These are phyloP conservation scores for Calonectria pauciramosa DNA, from an alignment of 2,329 filamentous ascomycete species.

Conservation along the genomic window DNA sequence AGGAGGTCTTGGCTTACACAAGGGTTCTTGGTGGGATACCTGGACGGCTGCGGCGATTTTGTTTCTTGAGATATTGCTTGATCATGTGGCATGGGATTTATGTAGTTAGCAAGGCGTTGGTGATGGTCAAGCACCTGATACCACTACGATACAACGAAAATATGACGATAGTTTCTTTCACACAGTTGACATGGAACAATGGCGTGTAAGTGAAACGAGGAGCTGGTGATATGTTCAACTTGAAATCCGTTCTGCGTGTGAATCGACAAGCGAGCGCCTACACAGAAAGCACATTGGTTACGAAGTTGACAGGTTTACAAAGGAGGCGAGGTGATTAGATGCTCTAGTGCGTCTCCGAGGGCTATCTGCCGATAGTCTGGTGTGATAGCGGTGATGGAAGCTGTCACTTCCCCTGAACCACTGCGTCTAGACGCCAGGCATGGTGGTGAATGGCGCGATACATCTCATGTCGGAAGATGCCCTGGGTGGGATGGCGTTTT, in stretches of 20 bases:
- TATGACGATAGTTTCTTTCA: neutral
- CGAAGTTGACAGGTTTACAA: neutral
- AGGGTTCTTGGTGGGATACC: neutral
- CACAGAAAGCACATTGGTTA: neutral
- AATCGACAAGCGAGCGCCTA: neutral
- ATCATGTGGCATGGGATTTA: neutral
- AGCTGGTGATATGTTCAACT: neutral
- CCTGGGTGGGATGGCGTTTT: neutral
- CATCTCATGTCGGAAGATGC: neutral
- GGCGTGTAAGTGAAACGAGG: neutral
- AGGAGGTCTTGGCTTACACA: neutral
- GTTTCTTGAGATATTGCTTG: neutral
- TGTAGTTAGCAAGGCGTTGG: neutral
- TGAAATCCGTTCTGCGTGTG: neutral
- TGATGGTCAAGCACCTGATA: neutral
- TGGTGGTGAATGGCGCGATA: neutral
- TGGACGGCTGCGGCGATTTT: neutral
- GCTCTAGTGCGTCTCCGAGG: neutral
- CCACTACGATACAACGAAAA: neutral
- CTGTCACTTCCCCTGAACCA: neutral
- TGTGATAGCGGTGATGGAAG: constrained; percentile 3
- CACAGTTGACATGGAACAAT: neutral
- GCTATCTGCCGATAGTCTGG: neutral
- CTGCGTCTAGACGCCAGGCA: neutral
- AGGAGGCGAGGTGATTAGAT: neutral